phyloP scores from a whole-genome alignment of 257 asterid species.

The Perilla frutescens region DNA sequence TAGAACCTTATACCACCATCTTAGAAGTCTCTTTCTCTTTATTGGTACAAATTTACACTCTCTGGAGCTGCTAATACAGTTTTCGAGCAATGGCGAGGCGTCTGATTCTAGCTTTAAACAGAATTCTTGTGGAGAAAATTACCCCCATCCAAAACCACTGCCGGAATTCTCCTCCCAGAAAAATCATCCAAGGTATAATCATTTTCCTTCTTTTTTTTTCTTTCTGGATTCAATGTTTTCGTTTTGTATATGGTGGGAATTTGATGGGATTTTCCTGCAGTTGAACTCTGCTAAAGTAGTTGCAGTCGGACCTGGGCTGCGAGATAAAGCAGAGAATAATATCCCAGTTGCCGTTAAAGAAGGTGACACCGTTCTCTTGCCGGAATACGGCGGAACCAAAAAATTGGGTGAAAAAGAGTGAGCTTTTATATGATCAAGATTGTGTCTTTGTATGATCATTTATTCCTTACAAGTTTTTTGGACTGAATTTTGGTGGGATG shows the following conservation, averaged over 20 bases:
- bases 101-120: conserved; percentile 76
- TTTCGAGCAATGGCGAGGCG: conserved; percentile 70
- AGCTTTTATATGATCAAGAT: conserved; percentile 29
- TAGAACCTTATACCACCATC: conserved; percentile 56
- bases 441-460: not conserved
- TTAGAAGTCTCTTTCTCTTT: conserved; percentile 13
- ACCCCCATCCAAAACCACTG: conserved; percentile 80
- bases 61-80: not conserved
- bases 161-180: conserved; percentile 94
- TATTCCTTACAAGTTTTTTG: not conserved
- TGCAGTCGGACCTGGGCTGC: conserved; percentile 82
- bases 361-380: conserved; percentile 90
- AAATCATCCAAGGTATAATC: conserved; percentile 66
- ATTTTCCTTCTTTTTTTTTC: not conserved
- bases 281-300: conserved; percentile 85
- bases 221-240: not conserved
- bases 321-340: conserved; percentile 56
- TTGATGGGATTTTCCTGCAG: conserved; percentile 47
- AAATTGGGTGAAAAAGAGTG: conserved; percentile 91
- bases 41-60: not conserved
- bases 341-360: conserved; percentile 86
- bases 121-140: conserved; percentile 84
- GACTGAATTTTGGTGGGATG: conserved; percentile 28
- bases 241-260: not conserved
- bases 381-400: conserved; percentile 92